These are phyloP conservation scores for Scheffersomyces insectosa DNA, from an alignment of 1,139 yeast species.

Conservation along the genomic window DNA sequence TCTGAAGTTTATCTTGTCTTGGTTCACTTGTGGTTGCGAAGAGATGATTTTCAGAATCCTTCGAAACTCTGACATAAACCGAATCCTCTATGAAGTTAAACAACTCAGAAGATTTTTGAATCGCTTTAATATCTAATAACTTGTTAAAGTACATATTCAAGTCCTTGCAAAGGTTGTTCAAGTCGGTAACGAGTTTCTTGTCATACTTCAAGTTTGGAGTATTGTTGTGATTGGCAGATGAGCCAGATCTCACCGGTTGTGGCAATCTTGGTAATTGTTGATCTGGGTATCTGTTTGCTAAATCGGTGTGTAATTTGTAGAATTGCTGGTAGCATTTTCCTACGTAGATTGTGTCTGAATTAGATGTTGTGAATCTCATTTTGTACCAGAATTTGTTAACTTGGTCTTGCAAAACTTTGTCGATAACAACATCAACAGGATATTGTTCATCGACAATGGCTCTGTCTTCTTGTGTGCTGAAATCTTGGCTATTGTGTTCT, in stretches of 20 bases:
- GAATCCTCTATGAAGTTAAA: slow-evolving; percentile 8
- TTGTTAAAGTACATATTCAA: slow-evolving; percentile 12
- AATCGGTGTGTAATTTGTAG: slow-evolving; percentile 16
- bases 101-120: slow-evolving; percentile 8
- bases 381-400: slow-evolving; percentile 21
- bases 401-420: slow-evolving; percentile 16
- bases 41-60: background rate
- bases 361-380: slow-evolving; percentile 12
- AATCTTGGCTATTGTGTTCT: background rate
- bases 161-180: slow-evolving; percentile 12
- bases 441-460: background rate
- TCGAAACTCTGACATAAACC: slow-evolving; percentile 4
- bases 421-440: slow-evolving; percentile 9
- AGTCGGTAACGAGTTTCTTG: slow-evolving; percentile 8
- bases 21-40: too few species aligned
- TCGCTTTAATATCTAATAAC: slow-evolving; percentile 5
- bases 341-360: slow-evolving; percentile 12
- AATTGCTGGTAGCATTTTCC: slow-evolving; percentile 23
- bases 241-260: slow-evolving; percentile 11
- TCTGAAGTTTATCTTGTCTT: too few species aligned
- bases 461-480: background rate
- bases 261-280: slow-evolving; percentile 11
- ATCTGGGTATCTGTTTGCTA: slow-evolving; percentile 5
- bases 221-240: slow-evolving; percentile 2
- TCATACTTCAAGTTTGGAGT: slow-evolving; percentile 4